Conservation (phyloP, 208 protist genomes). For the Wallacemonas sp. region DNA sequence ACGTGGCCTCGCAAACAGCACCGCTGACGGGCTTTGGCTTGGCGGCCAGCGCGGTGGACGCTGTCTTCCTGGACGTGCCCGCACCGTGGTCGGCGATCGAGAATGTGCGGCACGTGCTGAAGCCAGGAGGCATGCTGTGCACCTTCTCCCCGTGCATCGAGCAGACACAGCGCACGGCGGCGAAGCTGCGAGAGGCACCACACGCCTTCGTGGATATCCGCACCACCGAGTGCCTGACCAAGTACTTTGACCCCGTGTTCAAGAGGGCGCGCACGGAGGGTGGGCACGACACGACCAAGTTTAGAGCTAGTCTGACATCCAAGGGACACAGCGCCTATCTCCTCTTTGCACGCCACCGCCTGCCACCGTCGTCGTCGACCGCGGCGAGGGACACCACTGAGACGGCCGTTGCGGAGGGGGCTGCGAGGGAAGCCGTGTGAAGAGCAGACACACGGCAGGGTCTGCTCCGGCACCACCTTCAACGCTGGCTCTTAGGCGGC, state of each 20-base stretch:
- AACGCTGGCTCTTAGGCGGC: not conserved
- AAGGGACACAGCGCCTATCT: conserved; percentile 93
- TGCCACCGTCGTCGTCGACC: conserved; percentile 20
- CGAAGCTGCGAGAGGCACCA: conserved; percentile 53
- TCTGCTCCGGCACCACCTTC: not conserved
- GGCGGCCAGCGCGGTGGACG: conserved; percentile 68
- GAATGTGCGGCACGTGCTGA: conserved; percentile 81
- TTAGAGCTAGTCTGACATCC: conserved; percentile 50
- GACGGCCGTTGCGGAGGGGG: not conserved
- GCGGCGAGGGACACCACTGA: not conserved
- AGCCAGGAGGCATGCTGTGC: conserved; percentile 83
- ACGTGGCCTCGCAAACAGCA: conserved; percentile 36
- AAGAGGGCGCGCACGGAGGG: conserved; percentile 53
- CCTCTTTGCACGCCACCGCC: conserved; percentile 83
- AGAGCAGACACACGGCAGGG: too few relatives aligned
- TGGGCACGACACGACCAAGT: conserved; percentile 39
- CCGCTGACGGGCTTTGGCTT: conserved; percentile 75
- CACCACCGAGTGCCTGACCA: conserved; percentile 84
- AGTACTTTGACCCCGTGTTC: conserved; percentile 68
- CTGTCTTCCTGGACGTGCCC: conserved; percentile 93
- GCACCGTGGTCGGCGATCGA: conserved; percentile 85
- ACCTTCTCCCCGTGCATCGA: conserved; percentile 95
- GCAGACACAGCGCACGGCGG: conserved; percentile 86
- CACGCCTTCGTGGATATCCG: conserved; percentile 85
- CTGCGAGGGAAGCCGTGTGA: not conserved